Conservation (phyloP, 805 yeast genomes). For the Spathaspora arborariae region DNA sequence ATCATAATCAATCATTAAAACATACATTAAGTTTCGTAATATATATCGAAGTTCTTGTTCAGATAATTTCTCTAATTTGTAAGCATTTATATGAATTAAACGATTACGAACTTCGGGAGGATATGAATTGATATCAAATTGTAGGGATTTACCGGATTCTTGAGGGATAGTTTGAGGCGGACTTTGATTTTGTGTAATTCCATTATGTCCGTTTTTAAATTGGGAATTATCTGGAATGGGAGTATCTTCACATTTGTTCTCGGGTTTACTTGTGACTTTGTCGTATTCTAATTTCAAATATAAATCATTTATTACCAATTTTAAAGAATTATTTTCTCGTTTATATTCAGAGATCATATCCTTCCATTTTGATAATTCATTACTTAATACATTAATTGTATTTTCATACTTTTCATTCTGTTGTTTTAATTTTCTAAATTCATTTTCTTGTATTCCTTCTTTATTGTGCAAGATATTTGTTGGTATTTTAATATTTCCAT, state of each 20-base stretch:
- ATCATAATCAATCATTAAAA: constrained; percentile 26
- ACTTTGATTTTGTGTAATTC: neutral
- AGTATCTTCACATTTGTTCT: neutral
- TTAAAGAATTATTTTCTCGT: neutral
- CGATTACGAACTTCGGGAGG: neutral
- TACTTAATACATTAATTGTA: neutral
- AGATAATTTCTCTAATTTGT: constrained; percentile 20
- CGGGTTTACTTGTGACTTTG: too few relatives aligned
- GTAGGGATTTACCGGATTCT: neutral
- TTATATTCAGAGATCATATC: neutral
- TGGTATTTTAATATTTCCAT: neutral
- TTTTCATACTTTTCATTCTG: neutral
- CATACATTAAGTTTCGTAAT: constrained; percentile 32
- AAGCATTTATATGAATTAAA: neutral
- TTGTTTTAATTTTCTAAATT: neutral
- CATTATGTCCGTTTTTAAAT: neutral
- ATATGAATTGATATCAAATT: neutral
- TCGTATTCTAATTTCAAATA: neutral
- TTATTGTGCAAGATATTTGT: neutral
- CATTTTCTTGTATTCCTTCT: neutral
- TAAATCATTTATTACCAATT: neutral
- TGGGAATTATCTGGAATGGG: too few relatives aligned
- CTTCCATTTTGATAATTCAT: neutral
- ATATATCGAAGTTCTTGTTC: constrained; percentile 25
- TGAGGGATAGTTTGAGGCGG: neutral